Conservation (phyloP, 2,329 filamentous ascomycete species). For the Peltaster fructicola region DNA sequence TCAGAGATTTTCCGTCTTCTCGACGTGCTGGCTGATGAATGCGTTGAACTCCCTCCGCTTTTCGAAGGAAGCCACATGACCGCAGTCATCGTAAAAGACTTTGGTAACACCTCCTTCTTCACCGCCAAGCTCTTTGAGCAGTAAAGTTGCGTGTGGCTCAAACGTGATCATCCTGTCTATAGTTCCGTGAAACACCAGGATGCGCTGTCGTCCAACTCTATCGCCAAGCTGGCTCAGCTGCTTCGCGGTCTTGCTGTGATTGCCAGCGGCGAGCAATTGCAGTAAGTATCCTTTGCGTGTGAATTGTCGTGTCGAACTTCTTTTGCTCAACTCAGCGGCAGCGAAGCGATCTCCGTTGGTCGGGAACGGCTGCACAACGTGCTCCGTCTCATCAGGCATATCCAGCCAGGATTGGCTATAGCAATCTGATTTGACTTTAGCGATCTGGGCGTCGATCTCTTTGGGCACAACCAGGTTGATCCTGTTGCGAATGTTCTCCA, state of each 20-base stretch:
- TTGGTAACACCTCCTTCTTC: conserved; percentile 33
- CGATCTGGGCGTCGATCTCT: conserved; percentile 47
- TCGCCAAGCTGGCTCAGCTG: conserved; percentile 52
- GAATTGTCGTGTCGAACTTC: conserved; percentile 42
- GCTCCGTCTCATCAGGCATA: conserved; percentile 36
- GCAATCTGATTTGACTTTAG: conserved; percentile 45
- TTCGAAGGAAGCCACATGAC: conserved; percentile 62
- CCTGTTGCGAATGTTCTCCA: conserved; percentile 45
- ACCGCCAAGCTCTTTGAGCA: conserved; percentile 50
- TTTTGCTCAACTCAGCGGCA: conserved; percentile 61
- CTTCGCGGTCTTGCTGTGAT: conserved; percentile 55
- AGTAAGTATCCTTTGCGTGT: conserved; percentile 51
- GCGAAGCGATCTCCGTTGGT: conserved; percentile 70
- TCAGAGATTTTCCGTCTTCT: conserved; percentile 32
- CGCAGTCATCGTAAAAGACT: conserved; percentile 49
- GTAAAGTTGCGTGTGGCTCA: conserved; percentile 48
- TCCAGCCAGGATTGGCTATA: conserved; percentile 49
- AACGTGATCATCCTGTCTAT: conserved; percentile 62
- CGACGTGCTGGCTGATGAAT: conserved; percentile 40
- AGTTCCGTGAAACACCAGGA: conserved; percentile 61
- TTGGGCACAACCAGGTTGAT: conserved; percentile 49
- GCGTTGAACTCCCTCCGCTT: conserved; percentile 49
- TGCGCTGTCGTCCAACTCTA: conserved; percentile 51
- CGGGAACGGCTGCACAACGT: conserved; percentile 36
- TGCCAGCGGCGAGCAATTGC: conserved; percentile 61